Evolutionary conservation across 225 moss, liverwort and hornwort genomes (phyloP).

Genomic region (Straminergon stramineum): DNA sequence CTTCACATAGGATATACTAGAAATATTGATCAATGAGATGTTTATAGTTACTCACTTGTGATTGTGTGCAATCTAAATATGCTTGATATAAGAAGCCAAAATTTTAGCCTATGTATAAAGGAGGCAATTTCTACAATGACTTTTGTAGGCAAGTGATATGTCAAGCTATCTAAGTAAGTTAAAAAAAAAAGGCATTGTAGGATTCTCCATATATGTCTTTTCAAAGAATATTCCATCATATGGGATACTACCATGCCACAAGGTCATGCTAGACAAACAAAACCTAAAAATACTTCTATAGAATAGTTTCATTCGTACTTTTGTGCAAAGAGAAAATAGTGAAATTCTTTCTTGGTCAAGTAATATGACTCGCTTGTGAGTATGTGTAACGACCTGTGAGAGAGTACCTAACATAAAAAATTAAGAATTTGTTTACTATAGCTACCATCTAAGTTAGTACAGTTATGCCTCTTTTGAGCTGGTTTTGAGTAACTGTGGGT

Average conservation of each 20-base stretch:
- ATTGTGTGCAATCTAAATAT: neutral
- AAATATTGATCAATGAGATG: too few species aligned
- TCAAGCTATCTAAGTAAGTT: neutral
- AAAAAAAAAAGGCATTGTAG: rapidly evolving
- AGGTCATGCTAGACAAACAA: rapidly evolving
- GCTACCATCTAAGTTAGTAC: rapidly evolving
- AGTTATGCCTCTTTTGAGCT: too few species aligned
- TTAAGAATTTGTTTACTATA: neutral
- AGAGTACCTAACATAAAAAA: neutral
- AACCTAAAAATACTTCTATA: rapidly evolving
- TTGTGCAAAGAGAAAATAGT: neutral
- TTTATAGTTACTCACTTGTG: neutral
- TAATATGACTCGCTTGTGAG: rapidly evolving
- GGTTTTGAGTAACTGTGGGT: too few species aligned
- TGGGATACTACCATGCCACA: neutral
- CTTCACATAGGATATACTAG: neutral
- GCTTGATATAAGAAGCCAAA: too few species aligned
- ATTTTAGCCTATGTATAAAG: neutral
- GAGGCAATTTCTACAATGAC: neutral
- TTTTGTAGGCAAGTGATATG: neutral
- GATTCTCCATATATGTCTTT: neutral
- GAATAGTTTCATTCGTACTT: neutral
- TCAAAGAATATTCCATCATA: neutral
- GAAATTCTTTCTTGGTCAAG: neutral
- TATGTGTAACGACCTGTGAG: neutral